phyloP scores from a whole-genome alignment of 441 rosid species.

The Pelargonium myrrhifolium region DNA sequence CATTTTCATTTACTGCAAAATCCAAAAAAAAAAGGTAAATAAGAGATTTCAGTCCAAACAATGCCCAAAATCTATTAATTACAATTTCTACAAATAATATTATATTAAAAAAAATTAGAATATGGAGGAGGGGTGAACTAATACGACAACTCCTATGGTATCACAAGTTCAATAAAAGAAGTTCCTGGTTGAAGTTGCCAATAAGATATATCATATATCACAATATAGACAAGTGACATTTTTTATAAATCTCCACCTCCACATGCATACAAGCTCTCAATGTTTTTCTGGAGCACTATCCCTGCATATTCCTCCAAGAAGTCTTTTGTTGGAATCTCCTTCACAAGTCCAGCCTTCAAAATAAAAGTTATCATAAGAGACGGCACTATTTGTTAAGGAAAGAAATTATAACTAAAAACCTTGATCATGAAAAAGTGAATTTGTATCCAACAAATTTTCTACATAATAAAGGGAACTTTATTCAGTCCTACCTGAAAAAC shows the following conservation, averaged over 20 bases:
- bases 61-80: conserved; percentile 8
- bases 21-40: conserved; percentile 23
- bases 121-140: conserved; percentile 2
- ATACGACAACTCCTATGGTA: conserved; percentile 10
- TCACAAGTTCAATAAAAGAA: conserved; percentile 16
- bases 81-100: conserved; percentile 16
- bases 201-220: conserved; percentile 10
- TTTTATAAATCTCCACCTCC: conserved; percentile 51
- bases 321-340: conserved; percentile 50
- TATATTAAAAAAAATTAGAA: neutral
- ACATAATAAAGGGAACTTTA: conserved; percentile 4
- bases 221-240: conserved; percentile 18
- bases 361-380: conserved; percentile 7
- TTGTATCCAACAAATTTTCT: neutral
- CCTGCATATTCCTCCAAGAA: conserved; percentile 66
- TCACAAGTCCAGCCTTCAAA: conserved; percentile 72
- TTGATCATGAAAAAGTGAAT: conserved; percentile 16
- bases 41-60: conserved; percentile 19
- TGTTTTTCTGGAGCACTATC: conserved; percentile 59
- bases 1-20: conserved; percentile 67
- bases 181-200: conserved; percentile 14
- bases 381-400: neutral
- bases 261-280: conserved; percentile 88
- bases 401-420: conserved; percentile 15
- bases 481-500: conserved; percentile 59